phyloP scores from a whole-genome alignment of 495 filamentous ascomycete species.

The Lepraria neglecta region DNA sequence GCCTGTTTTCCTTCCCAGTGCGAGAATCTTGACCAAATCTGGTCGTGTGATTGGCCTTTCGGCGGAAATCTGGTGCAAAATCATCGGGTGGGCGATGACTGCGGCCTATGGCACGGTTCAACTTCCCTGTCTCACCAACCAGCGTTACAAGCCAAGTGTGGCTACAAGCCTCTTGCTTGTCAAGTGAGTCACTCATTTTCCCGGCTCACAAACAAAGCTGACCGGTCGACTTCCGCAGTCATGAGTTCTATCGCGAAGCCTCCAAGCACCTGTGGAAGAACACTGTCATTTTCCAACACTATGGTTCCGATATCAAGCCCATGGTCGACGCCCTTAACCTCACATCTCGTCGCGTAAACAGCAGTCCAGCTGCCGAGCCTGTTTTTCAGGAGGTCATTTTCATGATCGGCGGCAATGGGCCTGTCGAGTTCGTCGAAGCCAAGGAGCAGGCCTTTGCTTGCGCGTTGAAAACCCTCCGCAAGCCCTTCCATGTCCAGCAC shows the following conservation, averaged over 20 bases:
- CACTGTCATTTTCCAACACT: constrained; percentile 5
- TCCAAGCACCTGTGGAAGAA: constrained; percentile 5
- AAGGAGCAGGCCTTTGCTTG: constrained; percentile 8
- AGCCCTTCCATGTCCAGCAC: background rate
- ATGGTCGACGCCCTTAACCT: background rate
- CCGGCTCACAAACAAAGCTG: background rate
- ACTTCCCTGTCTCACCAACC: constrained; percentile 13
- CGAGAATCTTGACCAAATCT: no score
- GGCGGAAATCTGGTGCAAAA: background rate
- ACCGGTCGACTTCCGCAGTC: constrained; percentile 5
- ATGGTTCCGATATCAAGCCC: constrained; percentile 2
- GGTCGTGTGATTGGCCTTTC: no score
- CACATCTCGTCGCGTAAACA: no score
- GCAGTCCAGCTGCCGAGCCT: no score
- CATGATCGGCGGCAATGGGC: background rate
- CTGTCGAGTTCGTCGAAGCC: background rate
- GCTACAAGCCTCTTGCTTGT: background rate
- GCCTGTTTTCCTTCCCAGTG: no score
- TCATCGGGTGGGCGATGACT: constrained; percentile 13
- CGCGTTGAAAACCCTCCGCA: background rate
- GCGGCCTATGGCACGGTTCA: background rate
- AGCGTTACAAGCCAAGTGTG: background rate
- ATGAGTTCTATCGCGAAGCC: constrained; percentile 15
- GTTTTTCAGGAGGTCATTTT: background rate
- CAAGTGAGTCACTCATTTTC: background rate